Base-by-base conservation (phyloP, 1,284 basidiomycete genomes). In the Hypsizygus ulmarius region DNA sequence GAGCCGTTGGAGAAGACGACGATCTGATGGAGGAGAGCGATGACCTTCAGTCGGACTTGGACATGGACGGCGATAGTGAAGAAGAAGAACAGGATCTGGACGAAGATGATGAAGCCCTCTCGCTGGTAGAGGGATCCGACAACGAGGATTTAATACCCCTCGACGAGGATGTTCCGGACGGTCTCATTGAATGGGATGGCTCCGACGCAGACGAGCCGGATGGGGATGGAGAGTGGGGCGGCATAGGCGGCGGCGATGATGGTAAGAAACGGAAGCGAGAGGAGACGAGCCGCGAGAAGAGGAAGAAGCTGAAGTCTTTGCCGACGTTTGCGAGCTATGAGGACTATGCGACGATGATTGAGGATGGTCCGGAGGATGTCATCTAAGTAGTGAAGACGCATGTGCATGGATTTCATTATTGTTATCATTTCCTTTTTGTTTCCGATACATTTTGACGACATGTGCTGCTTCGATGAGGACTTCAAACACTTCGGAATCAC, bases 251-350 rank as follows among this genome's bases (percentile, higher is more conserved):
- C 30, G 50, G 30, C n/a, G 71, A 71, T 6, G 76, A 66, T 16
- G 50, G 53, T 37, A 53, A 51, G 38, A 59, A 59, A 27, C 49
- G 56, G 47, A 69, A 73, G 45, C 67, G 75, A 45, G 68, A 73
- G 48, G 70, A 67, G 53, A 71, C 52, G 3, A 39, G 47, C 9
- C 43, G 68, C 58, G 78, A 75, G 60, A 83, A 79, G 70, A 81
- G 82, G 63, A 90, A 88, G 73, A 90, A 87, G 69, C 67, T 84
- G 65, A 76, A 77, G 56, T 75, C 81, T 34, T 62, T 93, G 58
- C 93, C 94, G 1, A 89, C 86, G 25, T 97, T 99, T 61, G 96
- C 92, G 1, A 90, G 84, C 63, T 96, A 96, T 56, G 96, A 98
- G 54, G 96, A 97, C 58, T 99, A 97, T 62, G 90, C 90, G 40